Evolutionary conservation across 495 filamentous ascomycete genomes (phyloP), one percentile per base, ranked within the genome.

Genomic region (Hypoxylon trugodes): DNA sequence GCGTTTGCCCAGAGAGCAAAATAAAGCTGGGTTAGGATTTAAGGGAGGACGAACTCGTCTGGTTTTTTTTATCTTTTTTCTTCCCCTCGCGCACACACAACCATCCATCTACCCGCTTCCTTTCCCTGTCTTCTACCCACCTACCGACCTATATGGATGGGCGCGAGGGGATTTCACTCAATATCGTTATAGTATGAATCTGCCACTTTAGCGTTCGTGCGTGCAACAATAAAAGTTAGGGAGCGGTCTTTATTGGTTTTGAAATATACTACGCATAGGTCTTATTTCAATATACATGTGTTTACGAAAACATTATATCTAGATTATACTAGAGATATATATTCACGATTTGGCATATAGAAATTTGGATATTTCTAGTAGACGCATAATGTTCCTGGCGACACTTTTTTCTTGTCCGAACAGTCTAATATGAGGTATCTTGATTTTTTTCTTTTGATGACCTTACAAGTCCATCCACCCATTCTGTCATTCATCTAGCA

Each of bases 401-500:
- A 25, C 22, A 22, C 26, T 26, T 6, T 28, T 16, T 45, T 45
- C 22, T 45, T 30, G 28, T n/a, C n/a, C n/a, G 28, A 10, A 30
- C 28, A 18, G 15, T 2, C 2, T 25, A 30, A 35, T n/a, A n/a
- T n/a, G 25, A 37, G 47, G 59, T 56, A 56, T 63, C 36, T 56
- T 59, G 46, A 33, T n/a, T 51, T 50, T 8, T 22, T 13, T 16
- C 21, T 62, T 42, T 55, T 25, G n/a, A n/a, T n/a, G 41, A 41
- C 43, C 35, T 12, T 46, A 36, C 38, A 36, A 45, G 50, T 3
- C 33, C 46, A 36, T 43, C 40, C 32, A 37, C 19, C 28, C 6
- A 74, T 80, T 74, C 22, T 7, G 6, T 16, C 35, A 32, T 49
- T 16, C 36, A 42, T 42, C 45, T 18, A 33, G 2, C 45, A 15